phyloP scores from a whole-genome alignment of 2,329 filamentous ascomycete genomes.

The Arthrobotrys iridis region DNA sequence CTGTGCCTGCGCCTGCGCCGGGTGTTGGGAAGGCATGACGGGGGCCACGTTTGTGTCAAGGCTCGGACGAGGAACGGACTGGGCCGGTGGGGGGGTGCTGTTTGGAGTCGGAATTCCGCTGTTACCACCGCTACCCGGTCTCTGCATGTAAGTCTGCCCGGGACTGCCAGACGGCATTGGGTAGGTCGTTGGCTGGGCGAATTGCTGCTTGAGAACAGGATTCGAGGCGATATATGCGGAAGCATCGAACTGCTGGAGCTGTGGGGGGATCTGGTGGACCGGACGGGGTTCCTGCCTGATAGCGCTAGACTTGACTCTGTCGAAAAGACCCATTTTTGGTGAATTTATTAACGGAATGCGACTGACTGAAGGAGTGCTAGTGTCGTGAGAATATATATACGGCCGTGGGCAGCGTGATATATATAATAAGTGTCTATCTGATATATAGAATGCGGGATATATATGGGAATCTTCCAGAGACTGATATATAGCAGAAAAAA shows the following conservation, averaged over 20 bases:
- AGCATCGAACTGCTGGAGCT: conserved; percentile 52
- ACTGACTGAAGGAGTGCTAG: neutral
- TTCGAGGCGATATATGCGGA: conserved; percentile 53
- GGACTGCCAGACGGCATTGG: conserved; percentile 38
- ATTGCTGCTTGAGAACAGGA: conserved; percentile 50
- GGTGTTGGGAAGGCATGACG: conserved; percentile 24
- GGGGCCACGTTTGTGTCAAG: conserved; percentile 49
- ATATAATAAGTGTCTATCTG: neutral
- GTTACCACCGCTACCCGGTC: conserved; percentile 42
- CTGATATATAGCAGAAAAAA: conserved; percentile 8
- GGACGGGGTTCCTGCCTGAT: conserved; percentile 37
- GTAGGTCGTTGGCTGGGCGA: conserved; percentile 29
- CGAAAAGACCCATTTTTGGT: conserved; percentile 50
- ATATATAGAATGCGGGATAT: neutral
- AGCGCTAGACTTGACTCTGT: conserved; percentile 50
- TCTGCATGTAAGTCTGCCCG: conserved; percentile 36
- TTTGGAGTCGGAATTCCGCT: conserved; percentile 50
- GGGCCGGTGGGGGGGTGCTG: conserved; percentile 49
- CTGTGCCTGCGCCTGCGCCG: conserved; percentile 18
- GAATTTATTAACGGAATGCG: neutral
- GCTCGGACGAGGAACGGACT: conserved; percentile 14
- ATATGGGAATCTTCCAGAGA: conserved; percentile 39
- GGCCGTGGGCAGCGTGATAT: conserved; percentile 37
- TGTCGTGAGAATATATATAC: conserved; percentile 2
- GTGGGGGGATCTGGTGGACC: conserved; percentile 45